Evolutionary conservation across 228 moss, liverwort and hornwort species (phyloP).

Genomic region (Sphagnum magellanicum): DNA sequence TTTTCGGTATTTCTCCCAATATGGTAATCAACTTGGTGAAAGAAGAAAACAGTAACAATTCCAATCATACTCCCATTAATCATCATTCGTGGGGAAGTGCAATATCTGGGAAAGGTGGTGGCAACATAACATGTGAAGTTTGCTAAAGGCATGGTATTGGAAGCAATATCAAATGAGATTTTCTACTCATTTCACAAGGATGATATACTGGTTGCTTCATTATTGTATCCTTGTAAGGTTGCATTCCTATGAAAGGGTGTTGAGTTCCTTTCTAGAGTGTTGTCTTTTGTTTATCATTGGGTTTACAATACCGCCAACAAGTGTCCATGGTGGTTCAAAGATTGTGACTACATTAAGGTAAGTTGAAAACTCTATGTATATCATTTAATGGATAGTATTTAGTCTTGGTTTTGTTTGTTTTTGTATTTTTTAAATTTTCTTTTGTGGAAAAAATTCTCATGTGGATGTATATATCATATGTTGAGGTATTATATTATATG

Average conservation of each 20-base stretch:
- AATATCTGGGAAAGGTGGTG: constrained; percentile 29
- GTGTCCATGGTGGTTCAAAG: constrained; percentile 98
- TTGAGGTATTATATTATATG: too few relatives aligned
- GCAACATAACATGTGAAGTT: constrained; percentile 59
- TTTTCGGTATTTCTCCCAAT: constrained; percentile 28
- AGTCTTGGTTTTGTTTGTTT: too few relatives aligned
- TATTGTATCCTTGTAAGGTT: constrained; percentile 94
- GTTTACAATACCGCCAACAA: constrained; percentile 78
- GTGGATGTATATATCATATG: too few relatives aligned
- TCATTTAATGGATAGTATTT: background rate
- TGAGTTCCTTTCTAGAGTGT: constrained; percentile 65
- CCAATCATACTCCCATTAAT: constrained; percentile 71
- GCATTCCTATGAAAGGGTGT: constrained; percentile 80
- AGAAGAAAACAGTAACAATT: constrained; percentile 74
- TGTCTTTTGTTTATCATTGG: constrained; percentile 73
- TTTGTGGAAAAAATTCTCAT: too few relatives aligned
- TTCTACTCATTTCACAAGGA: constrained; percentile 98
- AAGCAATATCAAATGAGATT: constrained; percentile 92
- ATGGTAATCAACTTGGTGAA: constrained; percentile 36
- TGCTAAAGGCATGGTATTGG: constrained; percentile 70
- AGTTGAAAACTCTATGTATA: constrained; percentile 4
- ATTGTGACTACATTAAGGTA: constrained; percentile 95
- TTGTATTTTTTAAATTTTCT: too few relatives aligned
- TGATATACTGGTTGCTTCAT: constrained; percentile 81
- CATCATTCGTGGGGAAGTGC: constrained; percentile 68